These are phyloP conservation scores for Suhomyces vadensis DNA, from an alignment of 805 yeast genomes.

Conservation along the genomic window DNA sequence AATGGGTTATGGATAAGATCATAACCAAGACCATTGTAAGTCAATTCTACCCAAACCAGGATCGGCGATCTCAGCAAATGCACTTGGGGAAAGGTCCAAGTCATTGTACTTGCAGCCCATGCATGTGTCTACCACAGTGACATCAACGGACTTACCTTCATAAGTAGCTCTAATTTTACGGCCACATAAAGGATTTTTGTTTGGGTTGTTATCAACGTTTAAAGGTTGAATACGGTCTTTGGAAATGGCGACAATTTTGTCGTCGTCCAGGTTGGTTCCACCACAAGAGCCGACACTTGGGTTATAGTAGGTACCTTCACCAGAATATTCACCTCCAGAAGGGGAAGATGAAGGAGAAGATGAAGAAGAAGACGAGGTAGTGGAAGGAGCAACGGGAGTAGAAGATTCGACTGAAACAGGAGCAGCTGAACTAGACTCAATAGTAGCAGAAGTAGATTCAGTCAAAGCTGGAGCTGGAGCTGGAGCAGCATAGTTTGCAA, in stretches of 20 bases:
- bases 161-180: constrained; percentile 48
- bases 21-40: constrained; percentile 49
- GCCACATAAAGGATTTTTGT: constrained; percentile 54
- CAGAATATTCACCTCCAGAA: constrained; percentile 24
- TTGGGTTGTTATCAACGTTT: constrained; percentile 37
- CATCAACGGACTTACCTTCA: constrained; percentile 53
- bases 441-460: not conserved
- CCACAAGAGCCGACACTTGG: constrained; percentile 61
- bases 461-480: constrained; percentile 2
- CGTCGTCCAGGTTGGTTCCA: constrained; percentile 42
- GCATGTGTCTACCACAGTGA: constrained; percentile 59
- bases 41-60: constrained; percentile 53
- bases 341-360: constrained; percentile 10
- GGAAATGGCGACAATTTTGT: constrained; percentile 55
- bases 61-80: constrained; percentile 54
- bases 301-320: constrained; percentile 52
- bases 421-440: constrained; percentile 15
- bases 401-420: constrained; percentile 15
- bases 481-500: constrained; percentile 1
- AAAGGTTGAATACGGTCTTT: constrained; percentile 39
- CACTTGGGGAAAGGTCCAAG: constrained; percentile 63
- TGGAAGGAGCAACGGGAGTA: constrained; percentile 11
- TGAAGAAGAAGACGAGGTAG: constrained; percentile 17
- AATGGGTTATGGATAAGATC: not conserved
- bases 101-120: constrained; percentile 51